Base-by-base conservation (phyloP, 352 stramenopile species). In the Phytophthora sansomeana region DNA sequence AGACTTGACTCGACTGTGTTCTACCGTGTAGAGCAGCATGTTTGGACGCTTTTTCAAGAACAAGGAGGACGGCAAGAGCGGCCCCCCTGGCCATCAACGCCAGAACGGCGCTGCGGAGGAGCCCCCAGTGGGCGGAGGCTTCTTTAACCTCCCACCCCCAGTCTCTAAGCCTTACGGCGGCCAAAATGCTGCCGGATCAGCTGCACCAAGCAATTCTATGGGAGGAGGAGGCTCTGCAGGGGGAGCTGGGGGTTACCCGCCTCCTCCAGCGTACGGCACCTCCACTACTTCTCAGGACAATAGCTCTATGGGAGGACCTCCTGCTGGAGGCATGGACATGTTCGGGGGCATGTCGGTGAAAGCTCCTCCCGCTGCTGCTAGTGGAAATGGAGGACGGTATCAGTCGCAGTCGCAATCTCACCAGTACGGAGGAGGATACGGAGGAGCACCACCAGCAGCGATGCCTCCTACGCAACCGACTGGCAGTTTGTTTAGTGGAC, bases 61-160 rank as follows among this genome's bases (percentile, higher is more conserved):
- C 68, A 93, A 93, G 54, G 81, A 92, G 17, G 83, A 93, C 65
- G 76, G 76, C 26, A 92, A 91, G 75, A 66, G 58, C 21, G 78
- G 81, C 0, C 83, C 85, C 10, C 71, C 71, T 60, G 85, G 81
- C 30, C 83, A 89, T 72, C 85, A 82, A 67, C 68, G 46, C 30
- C 51, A 53, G 33, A 69, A 62, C 19, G 68, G 67, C 11, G 67
- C 44, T 4, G 47, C 56, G 4, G 69, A 78, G 35, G 75, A 87
- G 14, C 69, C 78, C 21, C 78, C 69, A 7, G 64, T 68, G 7
- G 87, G 85, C 28, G 87, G 87, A 28, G 87, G 87, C 35, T 93
- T 93, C 81, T 96, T 95, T 67, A 96, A 96, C 49, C 65, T 96
- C 9, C 87, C 87, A 19, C 85, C 84, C n/a, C 75, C 84, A 10